Evolutionary conservation across 2,329 filamentous ascomycete genomes (phyloP).

Genomic region (Eutypella sp.): DNA sequence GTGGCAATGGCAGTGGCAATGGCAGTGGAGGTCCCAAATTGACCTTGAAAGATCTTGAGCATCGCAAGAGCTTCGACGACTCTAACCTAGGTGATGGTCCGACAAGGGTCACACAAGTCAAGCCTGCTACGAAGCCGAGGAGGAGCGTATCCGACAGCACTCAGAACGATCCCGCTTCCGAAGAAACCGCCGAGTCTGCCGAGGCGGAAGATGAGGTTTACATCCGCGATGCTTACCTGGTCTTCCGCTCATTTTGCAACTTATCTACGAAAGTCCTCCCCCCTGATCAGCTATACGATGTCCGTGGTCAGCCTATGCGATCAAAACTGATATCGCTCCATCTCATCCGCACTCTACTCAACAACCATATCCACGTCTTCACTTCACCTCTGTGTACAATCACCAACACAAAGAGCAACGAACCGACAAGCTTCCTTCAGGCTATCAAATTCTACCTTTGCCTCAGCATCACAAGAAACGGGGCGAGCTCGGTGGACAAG

Average conservation of each 20-base stretch:
- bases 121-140: constrained; percentile 37
- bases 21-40: constrained; percentile 44
- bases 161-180: constrained; percentile 46
- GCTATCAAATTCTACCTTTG: constrained; percentile 97
- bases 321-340: constrained; percentile 94
- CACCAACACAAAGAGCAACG: constrained; percentile 81
- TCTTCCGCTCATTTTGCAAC: constrained; percentile 97
- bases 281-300: constrained; percentile 85
- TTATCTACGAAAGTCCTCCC: constrained; percentile 87
- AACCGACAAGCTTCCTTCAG: constrained; percentile 85
- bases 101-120: constrained; percentile 61
- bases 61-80: constrained; percentile 65
- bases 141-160: constrained; percentile 50
- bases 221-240: constrained; percentile 92
- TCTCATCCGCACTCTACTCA: constrained; percentile 89
- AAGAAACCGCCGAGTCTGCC: constrained; percentile 55
- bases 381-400: constrained; percentile 90
- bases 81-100: constrained; percentile 62
- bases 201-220: constrained; percentile 89
- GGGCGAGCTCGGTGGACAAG: constrained; percentile 82
- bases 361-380: constrained; percentile 89
- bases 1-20: no score
- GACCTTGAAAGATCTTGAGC: constrained; percentile 61
- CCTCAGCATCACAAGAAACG: constrained; percentile 89
- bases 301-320: constrained; percentile 93